Evolutionary conservation across 129 eudicot genomes (phyloP).

Genomic region (Cynara cardunculus): DNA sequence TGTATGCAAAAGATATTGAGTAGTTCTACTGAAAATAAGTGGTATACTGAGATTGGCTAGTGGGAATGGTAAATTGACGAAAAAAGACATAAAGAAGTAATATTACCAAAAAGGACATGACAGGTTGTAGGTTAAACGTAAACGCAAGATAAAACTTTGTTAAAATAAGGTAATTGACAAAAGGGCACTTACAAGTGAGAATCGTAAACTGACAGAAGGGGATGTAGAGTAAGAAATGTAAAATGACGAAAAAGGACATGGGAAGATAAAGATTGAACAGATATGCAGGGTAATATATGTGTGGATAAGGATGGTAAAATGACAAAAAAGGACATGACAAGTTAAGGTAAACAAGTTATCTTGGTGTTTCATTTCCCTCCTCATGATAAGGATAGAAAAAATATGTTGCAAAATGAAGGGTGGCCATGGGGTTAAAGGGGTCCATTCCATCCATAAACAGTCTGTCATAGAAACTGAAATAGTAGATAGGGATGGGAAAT

Average conservation of each 20-base stretch:
- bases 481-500: slow-evolving; percentile 27
- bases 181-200: background rate
- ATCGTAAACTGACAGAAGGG: background rate
- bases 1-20: background rate
- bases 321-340: slow-evolving; percentile 7
- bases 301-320: slow-evolving; percentile 2
- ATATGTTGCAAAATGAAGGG: slow-evolving; percentile 15
- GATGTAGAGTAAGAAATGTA: background rate
- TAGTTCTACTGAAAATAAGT: background rate
- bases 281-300: background rate
- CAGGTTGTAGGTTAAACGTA: background rate
- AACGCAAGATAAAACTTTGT: background rate
- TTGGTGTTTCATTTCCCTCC: slow-evolving; percentile 44
- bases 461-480: slow-evolving; percentile 23
- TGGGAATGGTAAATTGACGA: background rate
- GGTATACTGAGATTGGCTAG: background rate
- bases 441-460: slow-evolving; percentile 29
- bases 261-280: background rate
- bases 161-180: background rate
- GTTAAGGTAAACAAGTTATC: slow-evolving; percentile 23
- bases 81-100: background rate
- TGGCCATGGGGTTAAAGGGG: slow-evolving; percentile 28
- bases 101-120: background rate
- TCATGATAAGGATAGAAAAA: slow-evolving; percentile 48
- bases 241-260: background rate